Evolutionary conservation across 495 filamentous ascomycete genomes (phyloP).

Genomic region (Chaetomium tenue): DNA sequence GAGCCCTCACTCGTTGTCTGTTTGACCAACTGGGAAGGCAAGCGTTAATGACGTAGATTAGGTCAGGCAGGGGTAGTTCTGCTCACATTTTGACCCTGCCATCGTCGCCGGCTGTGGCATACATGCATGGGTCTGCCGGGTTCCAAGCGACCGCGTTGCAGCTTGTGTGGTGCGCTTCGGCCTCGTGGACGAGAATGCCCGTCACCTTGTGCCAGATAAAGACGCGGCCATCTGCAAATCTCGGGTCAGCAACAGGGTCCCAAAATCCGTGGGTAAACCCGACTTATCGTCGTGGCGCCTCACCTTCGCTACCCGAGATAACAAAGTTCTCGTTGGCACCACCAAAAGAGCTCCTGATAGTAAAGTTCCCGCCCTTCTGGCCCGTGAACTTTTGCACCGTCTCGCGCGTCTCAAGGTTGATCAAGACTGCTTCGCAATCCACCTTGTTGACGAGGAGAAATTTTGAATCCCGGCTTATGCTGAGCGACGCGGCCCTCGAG

Average conservation of each 20-base stretch:
- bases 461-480: conserved; percentile 73
- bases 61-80: background rate
- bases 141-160: conserved; percentile 96
- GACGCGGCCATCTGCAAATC: conserved; percentile 43
- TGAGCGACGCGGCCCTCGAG: conserved; percentile 69
- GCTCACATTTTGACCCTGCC: conserved; percentile 78
- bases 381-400: conserved; percentile 71
- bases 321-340: conserved; percentile 90
- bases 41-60: background rate
- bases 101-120: conserved; percentile 91
- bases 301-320: conserved; percentile 89
- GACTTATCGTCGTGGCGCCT: background rate
- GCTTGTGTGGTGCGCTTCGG: conserved; percentile 70
- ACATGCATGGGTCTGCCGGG: conserved; percentile 75
- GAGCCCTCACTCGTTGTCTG: conserved; percentile 21
- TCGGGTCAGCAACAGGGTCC: background rate
- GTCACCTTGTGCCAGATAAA: conserved; percentile 90
- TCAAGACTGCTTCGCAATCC: conserved; percentile 69
- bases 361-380: conserved; percentile 65
- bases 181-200: conserved; percentile 67
- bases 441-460: conserved; percentile 79
- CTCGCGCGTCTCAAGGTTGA: conserved; percentile 72
- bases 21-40: conserved; percentile 30
- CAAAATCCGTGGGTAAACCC: background rate
- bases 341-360: conserved; percentile 81